Base-by-base conservation (phyloP, 1,284 basidiomycete species). In the Apiotrichum porosum region DNA sequence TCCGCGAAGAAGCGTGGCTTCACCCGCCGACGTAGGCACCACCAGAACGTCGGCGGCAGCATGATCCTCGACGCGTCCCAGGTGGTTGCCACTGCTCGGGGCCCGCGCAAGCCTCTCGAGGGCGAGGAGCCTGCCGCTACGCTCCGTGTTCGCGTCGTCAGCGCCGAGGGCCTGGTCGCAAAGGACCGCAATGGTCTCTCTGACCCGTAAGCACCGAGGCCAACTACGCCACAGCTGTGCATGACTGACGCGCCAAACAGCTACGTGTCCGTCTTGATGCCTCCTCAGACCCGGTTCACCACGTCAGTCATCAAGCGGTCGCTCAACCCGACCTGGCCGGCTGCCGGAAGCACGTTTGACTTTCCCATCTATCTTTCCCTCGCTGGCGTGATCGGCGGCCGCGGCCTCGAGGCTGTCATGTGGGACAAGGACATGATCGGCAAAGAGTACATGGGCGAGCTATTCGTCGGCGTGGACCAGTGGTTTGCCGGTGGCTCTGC, bases 391-490 rank as follows among this genome's bases (percentile, higher is more conserved):
- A 79, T 90, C 12, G 84, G 85, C 35, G 83, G 81, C 4, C 54
- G 72, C 21, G 72, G 72, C 6, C 63, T 97, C 41, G 91, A 97
- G 68, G 78, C 91, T 38, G 84, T 97, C 26, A 78, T 91, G 0
- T 97, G 93, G 93, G 91, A 94, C 73, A 91, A 88, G 75, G 72
- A 75, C 42, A 75, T 84, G 59, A 71, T 90, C 57, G 81, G 79
- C 65, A 92, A 94, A 75, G 92, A 95, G 50, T 97, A 97, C 72
- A 80, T 97, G 40, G 94, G 94, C 24, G 94, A 97, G 71, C 80
- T 83, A 10, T 80, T 83, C 1, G 66, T 97, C 8, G 80, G 81
- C 0, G 67, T 94, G 22, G 82, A 85, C 24, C 81, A 87, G 37
- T 97, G 91, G 90, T 90, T 90, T 65, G 68, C 68, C 18, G 76